These are phyloP conservation scores for Leersia perrieri DNA, from an alignment of 176 grass and related monocot genomes.

Conservation along the genomic window DNA sequence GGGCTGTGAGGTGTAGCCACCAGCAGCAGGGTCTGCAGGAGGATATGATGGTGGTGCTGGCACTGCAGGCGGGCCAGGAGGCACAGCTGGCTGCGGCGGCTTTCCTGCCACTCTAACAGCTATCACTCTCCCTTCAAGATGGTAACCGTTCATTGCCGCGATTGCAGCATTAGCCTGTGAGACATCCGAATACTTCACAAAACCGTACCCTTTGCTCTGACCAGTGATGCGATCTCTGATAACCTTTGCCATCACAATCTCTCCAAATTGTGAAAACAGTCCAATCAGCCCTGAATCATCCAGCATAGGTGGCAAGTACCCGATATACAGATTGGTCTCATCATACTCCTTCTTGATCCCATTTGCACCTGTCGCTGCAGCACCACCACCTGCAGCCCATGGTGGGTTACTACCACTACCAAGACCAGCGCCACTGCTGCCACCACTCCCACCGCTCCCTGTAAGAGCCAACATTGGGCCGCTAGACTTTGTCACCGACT, in stretches of 20 bases:
- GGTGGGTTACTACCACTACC: conserved; percentile 48
- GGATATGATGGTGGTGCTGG: conserved; percentile 33
- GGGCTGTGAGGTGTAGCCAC: conserved; percentile 66
- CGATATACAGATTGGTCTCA: conserved; percentile 93
- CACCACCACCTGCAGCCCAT: conserved; percentile 44
- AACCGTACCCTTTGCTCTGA: conserved; percentile 91
- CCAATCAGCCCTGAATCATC: conserved; percentile 83
- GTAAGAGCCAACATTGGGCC: conserved; percentile 63
- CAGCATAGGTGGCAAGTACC: conserved; percentile 72
- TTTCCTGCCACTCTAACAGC: conserved; percentile 93
- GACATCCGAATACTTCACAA: conserved; percentile 92
- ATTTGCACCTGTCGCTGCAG: conserved; percentile 24
- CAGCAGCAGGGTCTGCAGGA: conserved; percentile 36
- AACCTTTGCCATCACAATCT: conserved; percentile 95
- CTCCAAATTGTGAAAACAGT: conserved; percentile 78
- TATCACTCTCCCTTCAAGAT: conserved; percentile 81
- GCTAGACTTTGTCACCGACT: conserved; percentile 64
- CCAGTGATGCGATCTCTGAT: conserved; percentile 86
- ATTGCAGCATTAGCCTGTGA: conserved; percentile 86
- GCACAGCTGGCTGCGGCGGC: conserved; percentile 42
- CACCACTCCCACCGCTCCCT: conserved; percentile 24
- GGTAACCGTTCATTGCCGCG: conserved; percentile 73
- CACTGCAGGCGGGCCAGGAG: conserved; percentile 31
- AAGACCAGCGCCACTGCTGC: not conserved
- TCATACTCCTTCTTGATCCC: conserved; percentile 82